phyloP scores from a whole-genome alignment of 306 rosid genomes.

The Gastrolobium villosum region DNA sequence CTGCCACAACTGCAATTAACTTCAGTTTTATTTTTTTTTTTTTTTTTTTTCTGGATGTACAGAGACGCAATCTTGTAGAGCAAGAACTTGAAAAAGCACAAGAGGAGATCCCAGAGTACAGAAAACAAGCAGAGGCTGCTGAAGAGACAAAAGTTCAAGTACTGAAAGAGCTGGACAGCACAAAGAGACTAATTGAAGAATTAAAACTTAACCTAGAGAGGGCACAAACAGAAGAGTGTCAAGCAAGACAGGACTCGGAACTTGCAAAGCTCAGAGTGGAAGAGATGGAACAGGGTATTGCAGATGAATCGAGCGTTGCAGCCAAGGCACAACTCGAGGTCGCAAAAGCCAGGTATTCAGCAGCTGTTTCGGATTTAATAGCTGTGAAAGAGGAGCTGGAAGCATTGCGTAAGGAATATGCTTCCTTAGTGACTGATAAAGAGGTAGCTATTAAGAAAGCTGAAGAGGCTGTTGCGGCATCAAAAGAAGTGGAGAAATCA shows the following conservation, averaged over 20 bases:
- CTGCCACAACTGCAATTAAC: constrained; percentile 41
- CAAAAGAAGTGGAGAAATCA: constrained; percentile 91
- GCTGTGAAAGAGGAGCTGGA: constrained; percentile 88
- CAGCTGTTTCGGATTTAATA: constrained; percentile 83
- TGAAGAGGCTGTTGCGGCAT: constrained; percentile 83
- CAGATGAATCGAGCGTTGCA: constrained; percentile 96
- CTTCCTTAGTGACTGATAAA: constrained; percentile 79
- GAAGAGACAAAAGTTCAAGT: constrained; percentile 69
- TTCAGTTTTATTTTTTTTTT: neutral
- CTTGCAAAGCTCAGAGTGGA: constrained; percentile 98
- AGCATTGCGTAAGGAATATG: constrained; percentile 71
- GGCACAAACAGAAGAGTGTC: constrained; percentile 94
- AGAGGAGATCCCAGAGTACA: constrained; percentile 81
- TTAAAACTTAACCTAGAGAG: constrained; percentile 93
- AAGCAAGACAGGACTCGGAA: constrained; percentile 97
- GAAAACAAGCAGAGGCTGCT: constrained; percentile 72
- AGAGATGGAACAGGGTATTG: constrained; percentile 99
- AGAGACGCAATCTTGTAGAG: constrained; percentile 87
- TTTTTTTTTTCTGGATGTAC: constrained; percentile 47
- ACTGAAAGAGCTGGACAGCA: constrained; percentile 81
- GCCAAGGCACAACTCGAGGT: constrained; percentile 99
- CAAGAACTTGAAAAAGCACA: constrained; percentile 86
- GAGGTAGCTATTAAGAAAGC: constrained; percentile 80
- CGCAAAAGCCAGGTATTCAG: constrained; percentile 85
- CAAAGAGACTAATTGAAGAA: constrained; percentile 92